Percentiles rank a stretch among this genome's conserved stretches.
These are phyloP conservation scores for Pterulicium gracile DNA, from an alignment of 1,284 basidiomycete species.

Conservation along the genomic window DNA sequence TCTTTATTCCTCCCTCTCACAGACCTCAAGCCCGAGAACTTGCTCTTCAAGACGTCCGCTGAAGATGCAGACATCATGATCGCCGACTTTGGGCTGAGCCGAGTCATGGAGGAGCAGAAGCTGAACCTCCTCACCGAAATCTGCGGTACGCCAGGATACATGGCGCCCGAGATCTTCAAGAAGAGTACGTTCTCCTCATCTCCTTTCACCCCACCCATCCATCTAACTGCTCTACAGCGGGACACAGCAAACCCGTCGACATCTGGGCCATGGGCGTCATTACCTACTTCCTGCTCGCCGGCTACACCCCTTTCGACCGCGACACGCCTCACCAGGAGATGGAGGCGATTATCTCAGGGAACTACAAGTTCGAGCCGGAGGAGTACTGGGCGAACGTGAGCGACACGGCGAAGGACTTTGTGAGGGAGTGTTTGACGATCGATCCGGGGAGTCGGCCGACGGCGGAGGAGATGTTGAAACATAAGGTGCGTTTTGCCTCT, in stretches of 20 bases:
- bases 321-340: conserved; percentile 83
- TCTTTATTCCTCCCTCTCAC: neutral
- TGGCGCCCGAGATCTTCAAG: conserved; percentile 98
- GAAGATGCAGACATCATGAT: conserved; percentile 95
- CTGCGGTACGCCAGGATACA: conserved; percentile 93
- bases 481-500: conserved; percentile 29
- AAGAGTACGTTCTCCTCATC: conserved; percentile 47
- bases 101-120: conserved; percentile 87
- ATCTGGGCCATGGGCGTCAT: conserved; percentile 97
- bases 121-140: conserved; percentile 87
- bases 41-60: conserved; percentile 83
- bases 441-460: conserved; percentile 75
- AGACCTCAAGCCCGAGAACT: conserved; percentile 97
- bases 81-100: conserved; percentile 91
- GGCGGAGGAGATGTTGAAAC: conserved; percentile 57
- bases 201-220: neutral
- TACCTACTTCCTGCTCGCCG: conserved; percentile 90
- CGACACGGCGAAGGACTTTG: conserved; percentile 73
- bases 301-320: conserved; percentile 91
- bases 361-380: conserved; percentile 84
- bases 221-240: conserved; percentile 36
- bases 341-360: conserved; percentile 87
- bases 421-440: conserved; percentile 71
- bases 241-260: conserved; percentile 94
- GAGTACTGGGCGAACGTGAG: conserved; percentile 88